Base-by-base conservation (phyloP, 2,329 filamentous ascomycete genomes). In the Nemania sp. region DNA sequence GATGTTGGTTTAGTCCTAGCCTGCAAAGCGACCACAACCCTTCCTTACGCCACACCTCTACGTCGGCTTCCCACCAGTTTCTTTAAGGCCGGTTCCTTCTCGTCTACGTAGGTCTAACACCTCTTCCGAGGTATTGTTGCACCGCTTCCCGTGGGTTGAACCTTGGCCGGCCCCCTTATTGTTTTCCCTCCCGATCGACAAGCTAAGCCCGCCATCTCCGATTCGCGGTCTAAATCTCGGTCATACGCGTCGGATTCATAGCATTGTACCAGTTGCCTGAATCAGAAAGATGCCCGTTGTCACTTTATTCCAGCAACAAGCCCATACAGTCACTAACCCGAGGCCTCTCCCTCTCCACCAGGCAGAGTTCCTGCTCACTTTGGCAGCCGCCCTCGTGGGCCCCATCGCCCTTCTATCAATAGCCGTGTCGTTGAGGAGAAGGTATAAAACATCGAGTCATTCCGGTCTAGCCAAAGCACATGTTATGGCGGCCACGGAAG, bases 261-360 rank as follows among this genome's bases (percentile, higher is more conserved):
- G 36, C 52, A 60, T 54, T 50, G 49, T 56, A 59, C 56, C 57
- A 66, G 61, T 65, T 68, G 60, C 66, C 66, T 45, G 62, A 67
- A 67, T 62, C 59, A 70, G 69, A 68, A 73, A 69, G 55, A 76
- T 75, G 73, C 72, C 74, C 61, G 67, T 66, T 64, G 61, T 73
- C 62, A 68, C 69, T 64, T 63, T 66, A 57, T 64, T 66, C 56
- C 52, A 53, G 45, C 62, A 63, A 56, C 57, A 54, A 56, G 49
- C 61, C 53, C 62, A 62, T 64, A 64, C 64, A 61, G 64, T 67
- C 63, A 60, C 66, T 57, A 65, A 61, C 48, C 62, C 63, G 58
- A 61, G 65, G 56, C 57, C 61, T 54, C 60, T 66, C 54, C 57
- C 60, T 62, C 64, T 61, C 49, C 62, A 62, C 61, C 64, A 64